A percentile compares a stretch with the other conserved stretches of the same genome.
phyloP scores from a whole-genome alignment of 352 stramenopile genomes.

The Globisporangium nodosum region DNA sequence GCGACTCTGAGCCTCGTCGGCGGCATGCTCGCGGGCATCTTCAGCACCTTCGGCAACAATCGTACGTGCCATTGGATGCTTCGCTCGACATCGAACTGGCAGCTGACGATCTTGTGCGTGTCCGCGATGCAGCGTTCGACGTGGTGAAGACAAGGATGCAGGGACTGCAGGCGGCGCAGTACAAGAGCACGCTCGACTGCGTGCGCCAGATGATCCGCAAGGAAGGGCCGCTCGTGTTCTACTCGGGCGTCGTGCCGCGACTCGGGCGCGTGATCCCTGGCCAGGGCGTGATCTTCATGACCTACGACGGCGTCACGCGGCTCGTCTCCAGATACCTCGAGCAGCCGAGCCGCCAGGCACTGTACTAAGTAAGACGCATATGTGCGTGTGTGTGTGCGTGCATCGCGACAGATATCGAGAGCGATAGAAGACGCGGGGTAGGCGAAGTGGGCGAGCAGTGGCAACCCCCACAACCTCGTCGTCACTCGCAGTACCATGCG shows the following conservation, averaged over 20 bases:
- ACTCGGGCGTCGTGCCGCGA: slow-evolving; percentile 89
- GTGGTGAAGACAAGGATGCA: slow-evolving; percentile 90
- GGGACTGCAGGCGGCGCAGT: slow-evolving; percentile 70
- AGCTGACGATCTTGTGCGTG: background rate
- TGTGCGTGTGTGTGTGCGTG: background rate
- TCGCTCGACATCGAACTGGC: background rate
- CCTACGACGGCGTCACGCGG: slow-evolving; percentile 77
- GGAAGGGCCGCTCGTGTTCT: slow-evolving; percentile 88
- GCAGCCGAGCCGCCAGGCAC: slow-evolving; percentile 7
- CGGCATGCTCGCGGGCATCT: slow-evolving; percentile 95
- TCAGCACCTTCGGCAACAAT: slow-evolving; percentile 96
- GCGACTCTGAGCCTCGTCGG: slow-evolving; percentile 90
- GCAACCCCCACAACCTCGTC: slow-evolving; percentile 2
- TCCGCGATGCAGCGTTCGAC: slow-evolving; percentile 57
- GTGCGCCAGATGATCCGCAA: slow-evolving; percentile 70
- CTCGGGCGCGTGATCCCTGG: slow-evolving; percentile 93
- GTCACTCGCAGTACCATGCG: background rate
- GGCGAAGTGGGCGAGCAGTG: background rate
- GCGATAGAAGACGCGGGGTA: background rate
- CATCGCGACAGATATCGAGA: background rate
- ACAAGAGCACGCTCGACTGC: slow-evolving; percentile 82
- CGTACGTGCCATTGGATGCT: slow-evolving; percentile 46
- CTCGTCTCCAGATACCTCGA: slow-evolving; percentile 53
- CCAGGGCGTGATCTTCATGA: slow-evolving; percentile 98
- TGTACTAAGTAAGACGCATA: background rate